Base-by-base conservation (phyloP, 2,329 filamentous ascomycete genomes). In the Penicillium sp. region DNA sequence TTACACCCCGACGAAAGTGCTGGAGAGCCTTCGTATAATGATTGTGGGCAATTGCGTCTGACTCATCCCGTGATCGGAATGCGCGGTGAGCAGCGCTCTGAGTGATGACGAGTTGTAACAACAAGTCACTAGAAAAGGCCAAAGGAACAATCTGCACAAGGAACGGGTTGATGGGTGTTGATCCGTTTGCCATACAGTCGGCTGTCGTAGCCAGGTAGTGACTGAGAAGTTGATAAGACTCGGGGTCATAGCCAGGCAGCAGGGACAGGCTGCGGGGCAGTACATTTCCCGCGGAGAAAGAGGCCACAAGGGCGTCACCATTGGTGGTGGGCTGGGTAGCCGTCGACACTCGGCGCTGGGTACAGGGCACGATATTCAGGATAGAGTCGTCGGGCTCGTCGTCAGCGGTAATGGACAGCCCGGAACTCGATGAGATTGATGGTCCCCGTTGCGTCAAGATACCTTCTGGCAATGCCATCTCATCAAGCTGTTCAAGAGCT, bases 171-270 rank as follows among this genome's bases (percentile, higher is more conserved):
- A 73, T 62, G 1, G 69, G 65, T 0, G 74, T 75, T 1, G 75
- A 74, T 0, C 73, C 74, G 46, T 77, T 77, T 28, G 72, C 74
- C 74, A 77, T 76, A 42, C 72, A 75, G 36, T 71, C 70, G 13
- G 73, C 70, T 0, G 74, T 77, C 1, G 71, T 72, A 1, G 65
- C 59, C 5, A 76, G 54, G 52, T 77, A 77, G 57, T 76, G 75
- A 46, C 70, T 72, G 9, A 77, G 64, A 4, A 77, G 65, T 39
- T 76, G 54, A 33, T 62, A 66, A 2, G 61, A 63, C 16, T 66
- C 64, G 0, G 56, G 50, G 25, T 63, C 57, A 30, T 64, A 63
- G 2, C 63, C 62, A 1, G 64, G 63, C 8, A 66, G 46, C 59
- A 66, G 59, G 3, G 64, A 66, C 33, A 66, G 41, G 13, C 55